Evolutionary conservation across 1,139 yeast species (phyloP), one percentile per base, ranked within the genome.

Genomic region (Candida tunisiensis): DNA sequence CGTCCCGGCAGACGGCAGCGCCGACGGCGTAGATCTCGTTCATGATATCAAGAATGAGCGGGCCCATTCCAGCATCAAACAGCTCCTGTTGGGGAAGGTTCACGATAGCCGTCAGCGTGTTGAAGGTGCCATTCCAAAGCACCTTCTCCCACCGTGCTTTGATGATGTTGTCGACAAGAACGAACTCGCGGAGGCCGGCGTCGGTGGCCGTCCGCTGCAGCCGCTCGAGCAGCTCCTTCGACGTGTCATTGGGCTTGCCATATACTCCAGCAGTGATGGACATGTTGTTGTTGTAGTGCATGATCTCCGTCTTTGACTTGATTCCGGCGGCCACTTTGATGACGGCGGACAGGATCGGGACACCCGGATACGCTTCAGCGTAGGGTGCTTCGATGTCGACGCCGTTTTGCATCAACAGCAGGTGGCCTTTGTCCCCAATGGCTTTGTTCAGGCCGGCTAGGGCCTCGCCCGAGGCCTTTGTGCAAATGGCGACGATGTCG

Each of bases 111-210:
- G 35, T 26, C 2, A 39, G 23, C 10, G 38, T 32, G 29, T 40
- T 40, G 31, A 37, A 37, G 9, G 42, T 34, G 19, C 41, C 42
- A 29, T 40, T 40, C 40, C 42, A 39, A 19, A 40, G 28, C 14
- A 40, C 30, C 29, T 40, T 40, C 18, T 32, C 34, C 44, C 44
- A 40, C 13, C 44, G 27, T 13, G 29, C 30, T 17, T 21, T 23
- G 13, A 25, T 26, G 16, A 40, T 35, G 23, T 37, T 25, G 11
- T 28, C 31, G 8, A 27, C 15, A 3, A 34, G 16, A 8, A 21
- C 29, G 11, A 28, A 28, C 5, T 18, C 11, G 3, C 14, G 4
- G 7, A 34, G 28, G 3, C 34, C 34, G 7, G 34, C 35, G 12
- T 23, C 13, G 6, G 8, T n/a, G 19, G 13, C n/a, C 10, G 4